Evolutionary conservation across 2,329 filamentous ascomycete genomes (phyloP), one percentile per base, ranked within the genome.

Genomic region (Ceratocystis smalleyi): DNA sequence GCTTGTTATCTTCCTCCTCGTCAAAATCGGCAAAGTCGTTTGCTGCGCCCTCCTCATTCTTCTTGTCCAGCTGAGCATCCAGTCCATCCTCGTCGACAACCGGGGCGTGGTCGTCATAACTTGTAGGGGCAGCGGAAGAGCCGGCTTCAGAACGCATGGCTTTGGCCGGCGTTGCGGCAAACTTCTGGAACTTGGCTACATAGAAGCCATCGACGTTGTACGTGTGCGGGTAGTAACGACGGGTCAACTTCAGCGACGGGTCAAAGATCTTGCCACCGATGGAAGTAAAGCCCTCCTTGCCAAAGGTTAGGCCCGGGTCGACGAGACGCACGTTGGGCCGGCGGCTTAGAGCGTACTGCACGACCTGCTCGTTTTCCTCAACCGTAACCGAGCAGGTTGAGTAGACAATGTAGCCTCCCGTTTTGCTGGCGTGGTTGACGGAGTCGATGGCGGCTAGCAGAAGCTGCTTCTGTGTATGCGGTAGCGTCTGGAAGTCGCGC

Each of bases 191-290:
- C 76, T 99, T 99, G 71, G 91, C 89, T 67, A 99, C 94, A 73
- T 91, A 99, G 84, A 99, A 99, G 68, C 94, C 94, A 74, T 97
- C 94, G 43, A 99, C 91, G 76, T 96, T 96, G 78, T 94, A 90
- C 22, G 87, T 83, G 73, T 96, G 90, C 0, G 91, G 90, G 76
- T 95, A 96, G 78, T 90, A 96, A 65, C 91, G 81, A 68, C 89
- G 80, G 17, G 91, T 91, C 73, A 91, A 79, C 71, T 87, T 88
- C 78, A 99, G 83, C 69, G 83, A 88, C 5, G 87, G 81, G 72
- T 95, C 88, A 76, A 99, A 99, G 66, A 83, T 84, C 80, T 97
- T 97, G 76, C 91, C 88, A 79, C 88, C 88, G 76, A 87, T 96
- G 74, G 82, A 88, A 17, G 86, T 90, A 80, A 97, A 97, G 22